Evolutionary conservation across 139 green algal genomes (phyloP), one percentile per base, ranked within the genome.

Genomic region (Edaphochlamys debaryana): DNA sequence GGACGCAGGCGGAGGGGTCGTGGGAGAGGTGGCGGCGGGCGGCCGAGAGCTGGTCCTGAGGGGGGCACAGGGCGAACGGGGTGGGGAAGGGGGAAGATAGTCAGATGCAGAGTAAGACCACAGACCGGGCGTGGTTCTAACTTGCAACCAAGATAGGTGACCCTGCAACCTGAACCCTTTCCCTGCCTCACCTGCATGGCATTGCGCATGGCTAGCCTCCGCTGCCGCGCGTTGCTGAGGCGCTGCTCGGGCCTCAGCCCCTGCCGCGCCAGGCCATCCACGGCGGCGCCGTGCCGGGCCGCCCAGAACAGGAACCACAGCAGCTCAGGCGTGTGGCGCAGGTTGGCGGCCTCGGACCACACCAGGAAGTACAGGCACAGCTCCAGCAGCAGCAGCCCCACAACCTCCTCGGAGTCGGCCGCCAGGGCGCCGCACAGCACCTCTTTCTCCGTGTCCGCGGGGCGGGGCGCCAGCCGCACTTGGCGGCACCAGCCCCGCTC

Each of bases 321-420:
- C n/a, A n/a, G n/a, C n/a, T n/a, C n/a, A n/a, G n/a, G n/a, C n/a
- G n/a, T n/a, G n/a, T n/a, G n/a, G n/a, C n/a, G n/a, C n/a, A n/a
- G n/a, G n/a, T n/a, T n/a, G n/a, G n/a, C n/a, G n/a, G n/a, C n/a
- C n/a, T n/a, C n/a, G n/a, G n/a, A n/a, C 5, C 64, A 82, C 25
- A 87, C 52, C 67, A 88, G 54, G 67, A 88, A 88, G 76, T 84
- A 88, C 38, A 84, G 50, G 22, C 42, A 48, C 83, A 88, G 83
- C 75, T 84, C 83, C 6, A 32, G 36, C 37, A 88, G 75, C 67
- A 88, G 83, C 50, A 79, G 66, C 5, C 45, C 30, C 42, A 88
- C 20, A 30, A 73, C 75, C 22, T 36, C n/a, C 11, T 48, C 15
- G 48, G 36, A 36, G 29, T 56, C 45, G 70, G 54, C 64, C 13